A percentile compares a stretch with the other conserved stretches of the same genome.
These are phyloP conservation scores for Pharus latifolius DNA, from an alignment of 176 grass and related monocot species.

Conservation along the genomic window DNA sequence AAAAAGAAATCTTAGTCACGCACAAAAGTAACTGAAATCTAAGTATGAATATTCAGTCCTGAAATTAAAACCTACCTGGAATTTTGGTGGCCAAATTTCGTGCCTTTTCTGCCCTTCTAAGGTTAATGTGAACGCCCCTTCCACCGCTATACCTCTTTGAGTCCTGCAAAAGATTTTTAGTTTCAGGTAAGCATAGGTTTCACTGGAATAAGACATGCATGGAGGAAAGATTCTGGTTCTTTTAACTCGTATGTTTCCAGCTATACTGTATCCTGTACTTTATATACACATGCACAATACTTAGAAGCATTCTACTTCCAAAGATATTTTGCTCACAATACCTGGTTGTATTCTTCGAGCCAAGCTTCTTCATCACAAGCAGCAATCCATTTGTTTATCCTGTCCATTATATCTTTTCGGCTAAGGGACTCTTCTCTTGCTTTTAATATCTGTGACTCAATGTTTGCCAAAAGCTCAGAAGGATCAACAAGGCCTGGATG, in stretches of 20 bases:
- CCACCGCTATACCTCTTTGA: slow-evolving; percentile 81
- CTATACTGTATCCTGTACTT: not conserved
- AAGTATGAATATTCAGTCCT: not conserved
- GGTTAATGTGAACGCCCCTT: slow-evolving; percentile 89
- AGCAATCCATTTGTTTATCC: slow-evolving; percentile 87
- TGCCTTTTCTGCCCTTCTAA: slow-evolving; percentile 87
- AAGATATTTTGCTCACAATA: slow-evolving; percentile 13
- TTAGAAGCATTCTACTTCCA: slow-evolving; percentile 5
- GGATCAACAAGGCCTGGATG: slow-evolving; percentile 73
- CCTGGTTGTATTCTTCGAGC: slow-evolving; percentile 98
- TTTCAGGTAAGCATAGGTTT: not conserved
- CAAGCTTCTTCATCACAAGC: slow-evolving; percentile 91
- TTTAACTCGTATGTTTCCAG: not conserved
- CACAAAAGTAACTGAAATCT: not conserved
- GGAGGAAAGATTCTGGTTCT: not conserved
- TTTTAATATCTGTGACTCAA: slow-evolving; percentile 79
- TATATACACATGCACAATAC: not conserved
- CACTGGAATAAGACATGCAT: not conserved
- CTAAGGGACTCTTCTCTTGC: slow-evolving; percentile 77
- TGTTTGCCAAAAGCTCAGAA: slow-evolving; percentile 72
- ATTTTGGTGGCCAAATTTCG: slow-evolving; percentile 73
- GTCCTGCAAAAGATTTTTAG: slow-evolving; percentile 38
- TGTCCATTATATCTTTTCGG: slow-evolving; percentile 91
- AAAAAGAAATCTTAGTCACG: slow-evolving; percentile 9
- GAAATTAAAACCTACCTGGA: slow-evolving; percentile 41